Evolutionary conservation across 306 rosid genomes (phyloP).

Genomic region (Geum urbanum): DNA sequence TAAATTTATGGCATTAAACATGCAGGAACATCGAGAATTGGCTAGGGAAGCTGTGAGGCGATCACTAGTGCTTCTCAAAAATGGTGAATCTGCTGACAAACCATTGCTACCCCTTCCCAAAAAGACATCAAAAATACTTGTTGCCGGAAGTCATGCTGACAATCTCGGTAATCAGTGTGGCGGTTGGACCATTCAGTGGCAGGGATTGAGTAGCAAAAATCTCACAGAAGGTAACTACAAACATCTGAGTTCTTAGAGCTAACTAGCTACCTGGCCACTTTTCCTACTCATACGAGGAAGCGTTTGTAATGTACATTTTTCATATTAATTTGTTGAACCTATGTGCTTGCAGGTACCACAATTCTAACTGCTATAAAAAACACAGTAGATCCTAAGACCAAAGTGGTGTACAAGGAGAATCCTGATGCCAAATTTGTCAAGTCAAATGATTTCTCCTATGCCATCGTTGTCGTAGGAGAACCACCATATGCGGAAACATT

Average conservation of each 20-base stretch:
- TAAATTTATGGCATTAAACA: neutral
- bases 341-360: constrained; percentile 19
- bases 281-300: neutral
- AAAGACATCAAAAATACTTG: constrained; percentile 31
- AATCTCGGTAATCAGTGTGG: constrained; percentile 42
- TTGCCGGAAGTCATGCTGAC: constrained; percentile 39
- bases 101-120: constrained; percentile 36
- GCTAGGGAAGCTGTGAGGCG: constrained; percentile 43
- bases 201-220: constrained; percentile 27
- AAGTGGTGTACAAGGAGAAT: constrained; percentile 28
- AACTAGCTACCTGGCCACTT: too few species aligned
- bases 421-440: constrained; percentile 26
- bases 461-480: constrained; percentile 43
- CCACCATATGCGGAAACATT: constrained; percentile 35
- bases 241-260: neutral
- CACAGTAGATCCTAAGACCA: constrained; percentile 23
- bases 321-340: neutral
- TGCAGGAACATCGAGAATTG: constrained; percentile 38
- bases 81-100: constrained; percentile 25
- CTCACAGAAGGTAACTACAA: constrained; percentile 14
- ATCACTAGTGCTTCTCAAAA: constrained; percentile 35
- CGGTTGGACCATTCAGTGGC: constrained; percentile 46
- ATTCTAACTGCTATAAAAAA: constrained; percentile 24
- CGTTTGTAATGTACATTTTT: neutral
- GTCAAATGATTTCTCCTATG: constrained; percentile 23